Evolutionary conservation across 2,329 filamentous ascomycete genomes (phyloP).

Genomic region (Cladophialophora psammophila): DNA sequence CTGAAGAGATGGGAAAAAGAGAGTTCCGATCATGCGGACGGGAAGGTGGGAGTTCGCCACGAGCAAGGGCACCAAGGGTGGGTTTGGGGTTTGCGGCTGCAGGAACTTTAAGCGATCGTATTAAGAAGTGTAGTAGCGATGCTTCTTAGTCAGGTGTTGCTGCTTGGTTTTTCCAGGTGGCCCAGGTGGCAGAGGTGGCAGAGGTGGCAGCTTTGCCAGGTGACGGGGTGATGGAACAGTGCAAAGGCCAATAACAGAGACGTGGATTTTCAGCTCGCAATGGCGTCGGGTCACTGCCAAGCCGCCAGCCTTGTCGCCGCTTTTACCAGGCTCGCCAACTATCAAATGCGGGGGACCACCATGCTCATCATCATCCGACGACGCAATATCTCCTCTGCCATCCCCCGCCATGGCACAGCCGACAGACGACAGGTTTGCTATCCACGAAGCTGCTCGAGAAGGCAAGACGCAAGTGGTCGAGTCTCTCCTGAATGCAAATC

Average conservation of each 20-base stretch:
- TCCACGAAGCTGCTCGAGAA: constrained; percentile 86
- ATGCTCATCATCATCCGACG: neutral
- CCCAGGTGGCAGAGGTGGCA: too few relatives aligned
- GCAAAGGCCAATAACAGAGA: neutral
- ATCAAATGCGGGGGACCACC: neutral
- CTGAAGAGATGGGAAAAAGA: constrained; percentile 12
- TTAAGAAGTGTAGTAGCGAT: neutral
- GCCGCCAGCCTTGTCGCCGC: constrained; percentile 5
- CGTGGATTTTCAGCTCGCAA: neutral
- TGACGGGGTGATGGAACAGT: too few relatives aligned
- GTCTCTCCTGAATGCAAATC: constrained; percentile 60
- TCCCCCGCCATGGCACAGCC: constrained; percentile 13
- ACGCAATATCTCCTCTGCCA: neutral
- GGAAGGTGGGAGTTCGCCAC: constrained; percentile 1
- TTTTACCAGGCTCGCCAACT: neutral
- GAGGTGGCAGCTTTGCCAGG: too few relatives aligned
- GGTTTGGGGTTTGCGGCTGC: neutral
- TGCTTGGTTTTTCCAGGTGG: neutral
- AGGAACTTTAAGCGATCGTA: constrained; percentile 5
- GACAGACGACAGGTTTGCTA: constrained; percentile 71
- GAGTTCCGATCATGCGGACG: constrained; percentile 22
- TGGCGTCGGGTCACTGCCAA: neutral
- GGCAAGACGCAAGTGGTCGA: constrained; percentile 62
- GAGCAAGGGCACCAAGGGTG: neutral
- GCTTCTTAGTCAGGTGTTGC: neutral